These are phyloP conservation scores for Talaromyces sp. DNA, from an alignment of 2,329 filamentous ascomycete species.

Conservation along the genomic window DNA sequence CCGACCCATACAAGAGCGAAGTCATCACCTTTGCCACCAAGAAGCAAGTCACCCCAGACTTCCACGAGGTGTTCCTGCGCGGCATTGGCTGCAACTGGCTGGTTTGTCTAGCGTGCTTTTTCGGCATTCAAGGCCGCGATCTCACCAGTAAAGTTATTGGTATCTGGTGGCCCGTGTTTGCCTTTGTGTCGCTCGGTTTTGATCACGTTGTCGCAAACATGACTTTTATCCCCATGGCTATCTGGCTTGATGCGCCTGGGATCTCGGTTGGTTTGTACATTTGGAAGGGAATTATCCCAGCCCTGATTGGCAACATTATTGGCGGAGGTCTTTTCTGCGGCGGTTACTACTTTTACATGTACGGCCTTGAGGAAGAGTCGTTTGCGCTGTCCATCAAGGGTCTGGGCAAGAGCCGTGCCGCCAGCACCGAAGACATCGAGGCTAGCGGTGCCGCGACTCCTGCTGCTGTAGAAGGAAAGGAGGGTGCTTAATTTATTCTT, in stretches of 20 bases:
- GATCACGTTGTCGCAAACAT: conserved; percentile 22
- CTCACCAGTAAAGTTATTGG: conserved; percentile 18
- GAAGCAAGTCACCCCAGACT: conserved; percentile 13
- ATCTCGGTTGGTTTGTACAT: conserved; percentile 38
- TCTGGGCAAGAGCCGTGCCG: not conserved
- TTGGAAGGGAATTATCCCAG: conserved; percentile 42
- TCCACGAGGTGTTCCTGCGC: conserved; percentile 18
- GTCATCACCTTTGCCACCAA: conserved; percentile 9
- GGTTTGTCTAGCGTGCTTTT: conserved; percentile 18
- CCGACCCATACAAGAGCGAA: conserved; percentile 8
- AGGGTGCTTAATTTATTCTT: not conserved
- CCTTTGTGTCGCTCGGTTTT: conserved; percentile 18
- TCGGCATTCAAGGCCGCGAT: conserved; percentile 14
- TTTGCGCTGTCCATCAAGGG: conserved; percentile 5
- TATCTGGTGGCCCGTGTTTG: conserved; percentile 19
- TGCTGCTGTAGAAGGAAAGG: not conserved
- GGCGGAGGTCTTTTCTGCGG: conserved; percentile 11
- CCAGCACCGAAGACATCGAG: conserved; percentile 1
- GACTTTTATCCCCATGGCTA: conserved; percentile 19
- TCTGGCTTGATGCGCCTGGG: conserved; percentile 22
- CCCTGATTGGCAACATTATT: conserved; percentile 12
- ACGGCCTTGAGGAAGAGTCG: conserved; percentile 4
- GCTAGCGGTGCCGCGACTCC: not conserved
- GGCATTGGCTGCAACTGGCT: conserved; percentile 21
- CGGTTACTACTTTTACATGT: conserved; percentile 11